Conservation (phyloP, 129 eudicot species). For the Artemisia tridentata region DNA sequence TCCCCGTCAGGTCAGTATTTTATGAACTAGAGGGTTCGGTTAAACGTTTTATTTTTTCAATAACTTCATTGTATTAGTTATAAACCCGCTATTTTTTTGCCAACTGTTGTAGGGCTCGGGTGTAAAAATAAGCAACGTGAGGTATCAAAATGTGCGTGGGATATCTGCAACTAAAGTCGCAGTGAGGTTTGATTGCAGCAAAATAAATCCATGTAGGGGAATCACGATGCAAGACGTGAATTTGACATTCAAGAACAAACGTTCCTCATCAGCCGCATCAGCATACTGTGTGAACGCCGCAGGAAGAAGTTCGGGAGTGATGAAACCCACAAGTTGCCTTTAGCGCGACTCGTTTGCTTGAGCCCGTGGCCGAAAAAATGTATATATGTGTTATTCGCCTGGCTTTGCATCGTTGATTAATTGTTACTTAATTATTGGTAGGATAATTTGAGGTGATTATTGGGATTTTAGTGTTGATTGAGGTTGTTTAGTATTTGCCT, state of each 20-base stretch:
- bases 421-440: neutral
- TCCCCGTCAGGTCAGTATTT: constrained; percentile 41
- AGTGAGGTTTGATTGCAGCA: constrained; percentile 52
- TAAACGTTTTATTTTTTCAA: too few species aligned
- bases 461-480: too few species aligned
- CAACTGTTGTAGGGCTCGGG: constrained; percentile 29
- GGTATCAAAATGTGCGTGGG: constrained; percentile 49
- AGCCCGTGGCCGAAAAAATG: constrained; percentile 32
- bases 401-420: constrained; percentile 22
- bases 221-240: constrained; percentile 48
- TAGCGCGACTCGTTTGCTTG: constrained; percentile 13
- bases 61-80: too few species aligned
- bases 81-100: too few species aligned
- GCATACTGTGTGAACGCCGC: constrained; percentile 48
- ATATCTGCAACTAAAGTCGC: constrained; percentile 60
- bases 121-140: constrained; percentile 44
- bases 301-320: constrained; percentile 43
- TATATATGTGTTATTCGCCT: constrained; percentile 27
- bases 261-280: constrained; percentile 12
- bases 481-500: too few species aligned
- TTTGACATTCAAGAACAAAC: constrained; percentile 31
- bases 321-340: constrained; percentile 50
- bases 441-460: too few species aligned
- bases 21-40: too few species aligned
- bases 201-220: constrained; percentile 42